These are phyloP conservation scores for Maudiozyma pseudohumilis DNA, from an alignment of 805 yeast species.

Conservation along the genomic window DNA sequence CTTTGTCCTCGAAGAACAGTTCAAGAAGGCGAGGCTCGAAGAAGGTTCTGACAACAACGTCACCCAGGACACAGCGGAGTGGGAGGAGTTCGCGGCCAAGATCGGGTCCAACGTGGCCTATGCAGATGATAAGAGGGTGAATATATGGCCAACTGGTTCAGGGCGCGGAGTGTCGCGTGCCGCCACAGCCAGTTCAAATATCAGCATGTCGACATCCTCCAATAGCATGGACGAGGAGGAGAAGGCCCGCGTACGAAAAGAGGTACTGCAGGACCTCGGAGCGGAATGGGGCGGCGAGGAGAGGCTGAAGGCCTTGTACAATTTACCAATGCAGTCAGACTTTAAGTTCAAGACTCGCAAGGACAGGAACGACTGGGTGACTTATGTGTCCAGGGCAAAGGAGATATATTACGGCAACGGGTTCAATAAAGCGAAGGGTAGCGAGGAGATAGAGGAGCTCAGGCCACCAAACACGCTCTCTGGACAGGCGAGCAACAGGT, in stretches of 20 bases:
- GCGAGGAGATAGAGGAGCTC: not conserved
- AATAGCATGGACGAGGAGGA: slow-evolving; percentile 7
- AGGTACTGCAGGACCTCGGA: slow-evolving; percentile 34
- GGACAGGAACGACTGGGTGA: slow-evolving; percentile 25
- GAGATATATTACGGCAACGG: slow-evolving; percentile 16
- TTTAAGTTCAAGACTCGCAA: slow-evolving; percentile 20
- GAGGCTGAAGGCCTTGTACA: slow-evolving; percentile 44
- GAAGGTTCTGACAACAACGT: slow-evolving; percentile 1
- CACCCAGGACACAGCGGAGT: slow-evolving; percentile 34
- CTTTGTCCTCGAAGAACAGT: slow-evolving; percentile 46
- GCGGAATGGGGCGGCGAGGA: slow-evolving; percentile 66
- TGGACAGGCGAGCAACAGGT: slow-evolving; percentile 1
- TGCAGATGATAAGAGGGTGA: slow-evolving; percentile 7
- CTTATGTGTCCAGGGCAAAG: slow-evolving; percentile 22
- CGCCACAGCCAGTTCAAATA: not conserved
- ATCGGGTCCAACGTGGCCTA: slow-evolving; percentile 25
- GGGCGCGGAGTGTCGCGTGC: not conserved
- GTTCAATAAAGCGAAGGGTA: not conserved
- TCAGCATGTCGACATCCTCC: not conserved
- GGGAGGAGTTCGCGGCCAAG: slow-evolving; percentile 41
- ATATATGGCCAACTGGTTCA: not conserved
- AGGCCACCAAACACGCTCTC: not conserved
- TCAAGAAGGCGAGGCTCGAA: not conserved
- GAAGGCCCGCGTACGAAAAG: slow-evolving; percentile 12
- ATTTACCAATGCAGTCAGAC: slow-evolving; percentile 20